Evolutionary conservation across 192 early-diverging fungal species (phyloP).

Genomic region (Gamsiella multidivaricata): DNA sequence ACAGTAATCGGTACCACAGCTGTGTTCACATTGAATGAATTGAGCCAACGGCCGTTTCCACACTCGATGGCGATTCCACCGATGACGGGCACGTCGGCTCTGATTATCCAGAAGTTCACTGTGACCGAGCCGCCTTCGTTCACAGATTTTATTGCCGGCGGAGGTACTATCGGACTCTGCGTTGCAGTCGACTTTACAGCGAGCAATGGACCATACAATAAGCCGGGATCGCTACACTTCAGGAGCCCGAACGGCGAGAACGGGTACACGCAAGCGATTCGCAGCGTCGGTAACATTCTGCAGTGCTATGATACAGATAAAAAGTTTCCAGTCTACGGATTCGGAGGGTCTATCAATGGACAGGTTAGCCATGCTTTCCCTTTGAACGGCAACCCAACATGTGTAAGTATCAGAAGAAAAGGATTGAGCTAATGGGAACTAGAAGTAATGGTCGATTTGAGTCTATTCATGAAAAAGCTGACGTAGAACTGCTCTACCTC

Average conservation of each 20-base stretch:
- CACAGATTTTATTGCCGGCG: constrained; percentile 64
- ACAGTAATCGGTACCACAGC: constrained; percentile 20
- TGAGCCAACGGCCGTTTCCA: constrained; percentile 27
- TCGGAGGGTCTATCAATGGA: constrained; percentile 61
- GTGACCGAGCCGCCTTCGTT: constrained; percentile 53
- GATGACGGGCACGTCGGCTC: constrained; percentile 28
- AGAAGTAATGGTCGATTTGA: no score
- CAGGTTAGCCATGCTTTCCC: constrained; percentile 60
- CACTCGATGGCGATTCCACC: constrained; percentile 25
- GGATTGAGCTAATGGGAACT: no score
- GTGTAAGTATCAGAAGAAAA: constrained; percentile 27
- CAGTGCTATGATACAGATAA: constrained; percentile 65
- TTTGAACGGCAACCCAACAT: constrained; percentile 50
- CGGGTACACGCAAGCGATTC: constrained; percentile 63
- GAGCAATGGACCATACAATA: constrained; percentile 60
- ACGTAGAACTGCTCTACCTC: no score
- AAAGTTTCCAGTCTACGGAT: constrained; percentile 63
- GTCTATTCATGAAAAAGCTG: background rate
- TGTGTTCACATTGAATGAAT: constrained; percentile 18
- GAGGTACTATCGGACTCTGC: constrained; percentile 55
- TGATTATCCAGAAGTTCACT: constrained; percentile 28
- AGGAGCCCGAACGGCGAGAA: constrained; percentile 47
- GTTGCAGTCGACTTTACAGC: constrained; percentile 69
- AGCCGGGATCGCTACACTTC: constrained; percentile 60
- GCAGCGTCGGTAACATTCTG: constrained; percentile 60